Conservation (phyloP, 805 yeast species). For the Saccharomycopsis lassenensis region DNA sequence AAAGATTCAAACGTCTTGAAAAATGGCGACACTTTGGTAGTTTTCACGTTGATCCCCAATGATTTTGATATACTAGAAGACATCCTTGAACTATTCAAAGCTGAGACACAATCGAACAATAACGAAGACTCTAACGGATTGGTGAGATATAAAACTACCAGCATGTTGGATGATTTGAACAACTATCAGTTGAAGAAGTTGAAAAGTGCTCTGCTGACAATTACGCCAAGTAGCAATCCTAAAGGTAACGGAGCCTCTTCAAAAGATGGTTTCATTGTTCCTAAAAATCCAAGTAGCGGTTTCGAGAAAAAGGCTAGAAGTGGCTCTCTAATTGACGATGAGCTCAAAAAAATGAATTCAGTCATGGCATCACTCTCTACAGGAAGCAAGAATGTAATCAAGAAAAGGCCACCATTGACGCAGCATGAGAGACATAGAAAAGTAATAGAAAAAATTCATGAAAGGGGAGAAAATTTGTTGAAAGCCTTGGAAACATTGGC, state of each 20-base stretch:
- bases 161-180: slow-evolving; percentile 17
- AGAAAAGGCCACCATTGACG: slow-evolving; percentile 3
- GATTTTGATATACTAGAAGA: slow-evolving; percentile 9
- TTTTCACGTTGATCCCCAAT: slow-evolving; percentile 41
- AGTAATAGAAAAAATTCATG: slow-evolving; percentile 2
- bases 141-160: slow-evolving; percentile 15
- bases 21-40: slow-evolving; percentile 56
- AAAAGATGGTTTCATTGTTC: too few species aligned
- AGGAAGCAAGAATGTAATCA: neutral
- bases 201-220: slow-evolving; percentile 1
- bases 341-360: slow-evolving; percentile 7
- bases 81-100: neutral
- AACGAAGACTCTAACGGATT: slow-evolving; percentile 1
- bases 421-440: neutral
- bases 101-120: neutral
- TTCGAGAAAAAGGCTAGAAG: slow-evolving; percentile 2
- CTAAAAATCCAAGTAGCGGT: too few species aligned
- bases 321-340: slow-evolving; percentile 6
- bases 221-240: too few species aligned
- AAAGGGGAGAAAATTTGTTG: slow-evolving; percentile 8
- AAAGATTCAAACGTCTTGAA: slow-evolving; percentile 27
- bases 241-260: too few species aligned
- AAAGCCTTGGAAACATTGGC: slow-evolving; percentile 7
- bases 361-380: neutral
- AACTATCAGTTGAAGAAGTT: slow-evolving; percentile 3